Conservation (phyloP, 1,139 yeast genomes). For the Geotrichum histeridarum region DNA sequence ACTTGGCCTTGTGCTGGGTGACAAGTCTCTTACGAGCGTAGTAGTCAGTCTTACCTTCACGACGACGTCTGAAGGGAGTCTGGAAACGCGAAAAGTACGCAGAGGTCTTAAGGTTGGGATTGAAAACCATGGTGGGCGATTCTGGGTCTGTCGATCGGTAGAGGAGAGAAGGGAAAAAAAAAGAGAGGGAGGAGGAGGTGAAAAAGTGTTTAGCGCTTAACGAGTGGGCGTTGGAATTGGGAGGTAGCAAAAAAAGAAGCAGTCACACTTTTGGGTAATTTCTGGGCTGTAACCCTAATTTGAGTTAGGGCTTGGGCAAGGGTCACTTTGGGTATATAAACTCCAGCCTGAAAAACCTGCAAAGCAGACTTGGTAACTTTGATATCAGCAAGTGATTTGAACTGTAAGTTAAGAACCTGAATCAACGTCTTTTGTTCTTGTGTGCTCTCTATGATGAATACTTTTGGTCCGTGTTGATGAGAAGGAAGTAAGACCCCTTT, state of each 20-base stretch:
- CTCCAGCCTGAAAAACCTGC: no score
- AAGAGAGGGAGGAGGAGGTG: background rate
- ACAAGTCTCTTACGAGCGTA: conserved; percentile 99
- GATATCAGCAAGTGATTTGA: background rate
- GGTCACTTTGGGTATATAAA: background rate
- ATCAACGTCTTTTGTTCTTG: background rate
- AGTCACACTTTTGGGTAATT: background rate
- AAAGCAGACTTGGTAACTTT: no score
- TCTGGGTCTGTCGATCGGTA: conserved; percentile 5
- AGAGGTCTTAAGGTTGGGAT: conserved; percentile 65
- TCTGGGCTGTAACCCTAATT: background rate
- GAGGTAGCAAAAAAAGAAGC: background rate
- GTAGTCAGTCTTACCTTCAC: conserved; percentile 99
- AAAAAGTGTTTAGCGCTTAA: background rate
- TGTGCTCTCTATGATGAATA: conserved; percentile 33
- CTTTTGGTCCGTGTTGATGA: conserved; percentile 43
- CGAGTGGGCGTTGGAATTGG: background rate
- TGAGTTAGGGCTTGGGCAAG: background rate
- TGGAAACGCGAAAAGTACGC: conserved; percentile 99
- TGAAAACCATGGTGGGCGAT: conserved; percentile 59
- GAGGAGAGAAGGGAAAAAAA: conserved; percentile 7
- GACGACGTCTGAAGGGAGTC: conserved; percentile 99
- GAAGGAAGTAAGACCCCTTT: conserved; percentile 41
- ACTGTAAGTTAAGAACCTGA: no score
- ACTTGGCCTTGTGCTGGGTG: conserved; percentile 99